Percentiles rank a stretch among this genome's conserved stretches.
Conservation (phyloP, 345 rosid species). For the Camelina laxa region DNA sequence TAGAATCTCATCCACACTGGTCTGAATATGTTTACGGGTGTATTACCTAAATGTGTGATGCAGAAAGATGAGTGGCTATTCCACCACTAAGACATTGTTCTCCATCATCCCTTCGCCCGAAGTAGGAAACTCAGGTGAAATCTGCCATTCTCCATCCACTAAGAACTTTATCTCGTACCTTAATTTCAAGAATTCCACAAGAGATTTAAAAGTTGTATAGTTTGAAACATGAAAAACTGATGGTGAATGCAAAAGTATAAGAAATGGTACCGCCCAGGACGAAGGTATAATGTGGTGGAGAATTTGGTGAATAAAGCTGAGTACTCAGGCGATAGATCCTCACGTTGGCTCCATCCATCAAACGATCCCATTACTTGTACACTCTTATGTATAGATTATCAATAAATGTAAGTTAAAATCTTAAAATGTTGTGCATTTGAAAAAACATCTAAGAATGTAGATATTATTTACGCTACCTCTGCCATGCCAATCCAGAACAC, state of each 20-base stretch:
- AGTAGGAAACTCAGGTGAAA: constrained; percentile 77
- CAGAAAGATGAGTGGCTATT: constrained; percentile 45
- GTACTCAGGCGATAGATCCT: constrained; percentile 80
- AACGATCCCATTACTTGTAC: constrained; percentile 95
- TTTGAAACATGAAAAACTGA: background rate
- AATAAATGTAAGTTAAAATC: background rate
- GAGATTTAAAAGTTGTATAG: background rate
- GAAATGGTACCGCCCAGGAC: constrained; percentile 79
- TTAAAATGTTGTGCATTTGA: background rate
- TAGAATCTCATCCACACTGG: constrained; percentile 6
- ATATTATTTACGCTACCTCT: constrained; percentile 53
- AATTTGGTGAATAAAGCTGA: constrained; percentile 71
- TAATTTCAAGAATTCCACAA: constrained; percentile 12
- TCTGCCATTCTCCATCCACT: constrained; percentile 89
- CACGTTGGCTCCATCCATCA: constrained; percentile 91
- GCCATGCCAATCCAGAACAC: constrained; percentile 91
- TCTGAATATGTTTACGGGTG: background rate
- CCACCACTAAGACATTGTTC: constrained; percentile 75
- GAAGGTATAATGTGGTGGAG: constrained; percentile 67
- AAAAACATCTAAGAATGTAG: constrained; percentile 11
- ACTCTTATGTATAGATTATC: constrained; percentile 48
- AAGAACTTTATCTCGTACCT: constrained; percentile 96
- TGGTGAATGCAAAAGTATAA: constrained; percentile 14
- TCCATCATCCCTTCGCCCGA: constrained; percentile 69
- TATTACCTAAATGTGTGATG: constrained; percentile 26